phyloP scores from a whole-genome alignment of 768 basidiomycete species.

The Mycena pura region DNA sequence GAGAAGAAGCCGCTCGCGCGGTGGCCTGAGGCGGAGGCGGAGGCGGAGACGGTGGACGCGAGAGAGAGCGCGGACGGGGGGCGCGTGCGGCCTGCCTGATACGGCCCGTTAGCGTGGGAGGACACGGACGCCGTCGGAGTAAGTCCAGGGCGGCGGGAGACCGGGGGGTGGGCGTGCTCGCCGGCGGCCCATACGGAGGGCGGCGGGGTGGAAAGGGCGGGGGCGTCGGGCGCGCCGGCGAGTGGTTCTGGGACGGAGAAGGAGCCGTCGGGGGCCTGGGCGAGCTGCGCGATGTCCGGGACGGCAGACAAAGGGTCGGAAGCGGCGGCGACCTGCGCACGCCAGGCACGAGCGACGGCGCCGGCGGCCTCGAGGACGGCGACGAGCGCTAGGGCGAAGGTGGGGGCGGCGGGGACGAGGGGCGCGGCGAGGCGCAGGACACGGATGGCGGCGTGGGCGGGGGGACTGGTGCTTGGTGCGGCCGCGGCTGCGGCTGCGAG shows the following conservation, averaged over 20 bases:
- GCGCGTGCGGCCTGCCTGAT: not conserved
- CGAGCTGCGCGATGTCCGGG: constrained; percentile 39
- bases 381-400: constrained; percentile 48
- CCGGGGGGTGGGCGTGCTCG: constrained; percentile 9
- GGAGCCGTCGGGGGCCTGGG: constrained; percentile 40
- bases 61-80: constrained; percentile 1
- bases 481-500: constrained; percentile 7
- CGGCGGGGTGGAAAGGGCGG: not conserved
- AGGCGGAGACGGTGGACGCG: not conserved
- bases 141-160: not conserved
- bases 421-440: constrained; percentile 43
- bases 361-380: constrained; percentile 48
- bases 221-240: constrained; percentile 13
- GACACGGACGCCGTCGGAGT: not conserved
- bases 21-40: not conserved
- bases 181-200: too few species aligned
- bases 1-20: not conserved
- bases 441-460: constrained; percentile 34
- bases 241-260: constrained; percentile 37
- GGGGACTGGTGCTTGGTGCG: constrained; percentile 2
- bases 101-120: too few species aligned
- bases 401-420: constrained; percentile 41
- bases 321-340: too few species aligned
- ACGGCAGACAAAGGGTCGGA: not conserved
- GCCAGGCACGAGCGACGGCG: constrained; percentile 42